phyloP scores from a whole-genome alignment of 202 grass and related monocot species.

The Panicum virgatum region DNA sequence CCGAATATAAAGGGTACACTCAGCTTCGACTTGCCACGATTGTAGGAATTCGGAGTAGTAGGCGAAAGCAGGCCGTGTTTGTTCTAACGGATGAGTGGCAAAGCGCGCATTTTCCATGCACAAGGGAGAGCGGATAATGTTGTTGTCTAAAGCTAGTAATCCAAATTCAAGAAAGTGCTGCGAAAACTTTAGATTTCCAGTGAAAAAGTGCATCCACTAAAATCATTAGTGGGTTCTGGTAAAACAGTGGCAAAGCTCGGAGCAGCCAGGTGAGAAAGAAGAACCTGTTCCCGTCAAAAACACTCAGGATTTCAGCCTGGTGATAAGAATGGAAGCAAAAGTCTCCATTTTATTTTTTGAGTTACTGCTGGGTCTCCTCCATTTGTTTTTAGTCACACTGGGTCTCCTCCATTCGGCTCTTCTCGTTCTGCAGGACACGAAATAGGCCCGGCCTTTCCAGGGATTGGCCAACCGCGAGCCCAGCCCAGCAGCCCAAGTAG shows the following conservation, averaged over 20 bases:
- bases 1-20: constrained; percentile 1
- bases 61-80: not conserved
- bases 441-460: too few relatives aligned
- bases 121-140: not conserved
- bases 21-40: not conserved
- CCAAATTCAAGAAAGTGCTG: constrained; percentile 3
- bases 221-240: constrained; percentile 32
- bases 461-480: too few relatives aligned
- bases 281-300: not conserved
- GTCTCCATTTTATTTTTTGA: too few relatives aligned
- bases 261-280: not conserved
- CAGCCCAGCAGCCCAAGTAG: too few relatives aligned
- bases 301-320: not conserved
- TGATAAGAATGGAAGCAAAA: not conserved
- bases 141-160: constrained; percentile 13
- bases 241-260: not conserved
- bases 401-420: too few relatives aligned
- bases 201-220: constrained; percentile 2
- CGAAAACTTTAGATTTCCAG: not conserved
- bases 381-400: too few relatives aligned
- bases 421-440: too few relatives aligned
- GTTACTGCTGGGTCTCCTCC: too few relatives aligned
- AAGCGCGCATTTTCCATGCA: not conserved
- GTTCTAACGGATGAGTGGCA: constrained; percentile 2
- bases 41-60: not conserved